Base-by-base conservation (phyloP, 164 flowering plant species). In the Tinospora cordifolia region DNA sequence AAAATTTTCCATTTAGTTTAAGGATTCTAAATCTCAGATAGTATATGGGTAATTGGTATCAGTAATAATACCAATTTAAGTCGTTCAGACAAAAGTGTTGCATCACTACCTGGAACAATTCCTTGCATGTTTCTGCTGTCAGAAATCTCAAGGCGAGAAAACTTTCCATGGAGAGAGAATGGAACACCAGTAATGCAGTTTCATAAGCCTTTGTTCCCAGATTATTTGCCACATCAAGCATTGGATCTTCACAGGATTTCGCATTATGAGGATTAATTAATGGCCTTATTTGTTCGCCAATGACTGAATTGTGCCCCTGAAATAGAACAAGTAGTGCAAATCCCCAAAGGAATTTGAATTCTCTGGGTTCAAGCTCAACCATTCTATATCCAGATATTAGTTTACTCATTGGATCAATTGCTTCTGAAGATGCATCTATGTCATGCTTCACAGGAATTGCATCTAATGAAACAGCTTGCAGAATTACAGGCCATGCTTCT, bases 401-500 rank as follows among this genome's bases (percentile, higher is more conserved):
- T 66, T 47, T 60, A 73, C 72, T 77, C 64, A n/a, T 65, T 21
- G 79, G 82, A 66, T 36, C 67, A 70, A 70, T 54, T 46, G 75
- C 25, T 34, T 72, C 46, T 10, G 84, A 72, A 71, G 77, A 70
- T 67, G 62, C 85, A 72, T 77, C 76, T 47, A 44, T 62, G 70
- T 73, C 78, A 72, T 38, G 39, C 67, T 72, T 70, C 24, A 57
- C 74, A 64, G 99, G 99, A 78, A 85, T 84, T 39, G 97, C 92
- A 85, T 94, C 99, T 66, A 89, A 74, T 36, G 85, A 81, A 77
- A 88, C 72, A 57, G 99, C 99, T 82, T 90, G 97, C 77, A 94
- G 75, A 78, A 94, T 84, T 38, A 90, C 86, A n/a, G 98, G 97
- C 98, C 98, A 94, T 44, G 90, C 82, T 80, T 92, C 96, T 79